phyloP scores from a whole-genome alignment of 306 rosid species.

The Prunus mongolica region DNA sequence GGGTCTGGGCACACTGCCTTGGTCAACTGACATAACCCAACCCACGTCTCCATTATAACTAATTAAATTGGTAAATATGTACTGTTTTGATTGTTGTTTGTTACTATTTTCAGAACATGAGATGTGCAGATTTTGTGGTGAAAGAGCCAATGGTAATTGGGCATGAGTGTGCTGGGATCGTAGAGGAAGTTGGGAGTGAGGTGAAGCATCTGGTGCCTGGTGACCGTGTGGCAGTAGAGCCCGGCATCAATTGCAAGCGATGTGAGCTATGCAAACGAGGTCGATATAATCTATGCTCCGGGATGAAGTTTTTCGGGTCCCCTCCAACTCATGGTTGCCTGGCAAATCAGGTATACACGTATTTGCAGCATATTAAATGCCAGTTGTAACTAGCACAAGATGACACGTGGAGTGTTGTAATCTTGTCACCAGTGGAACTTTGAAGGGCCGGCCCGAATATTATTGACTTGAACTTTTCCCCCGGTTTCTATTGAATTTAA shows the following conservation, averaged over 20 bases:
- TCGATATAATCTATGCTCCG: slow-evolving; percentile 43
- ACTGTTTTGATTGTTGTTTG: background rate
- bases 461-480: no score
- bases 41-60: background rate
- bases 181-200: slow-evolving; percentile 40
- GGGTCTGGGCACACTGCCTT: no score
- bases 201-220: slow-evolving; percentile 31
- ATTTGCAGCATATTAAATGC: background rate
- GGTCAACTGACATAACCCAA: no score
- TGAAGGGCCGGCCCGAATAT: no score
- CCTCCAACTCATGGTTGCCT: slow-evolving; percentile 40
- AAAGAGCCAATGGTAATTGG: slow-evolving; percentile 49
- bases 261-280: slow-evolving; percentile 37
- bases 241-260: slow-evolving; percentile 38
- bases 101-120: slow-evolving; percentile 30
- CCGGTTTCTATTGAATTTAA: no score
- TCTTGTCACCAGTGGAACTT: no score
- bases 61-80: background rate
- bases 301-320: slow-evolving; percentile 41
- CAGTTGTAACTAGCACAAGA: background rate
- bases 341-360: slow-evolving; percentile 29
- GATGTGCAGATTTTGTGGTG: slow-evolving; percentile 39
- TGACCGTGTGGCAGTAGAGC: slow-evolving; percentile 45
- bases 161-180: slow-evolving; percentile 48
- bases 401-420: no score